Evolutionary conservation across 371 early-diverging fungal species (phyloP).

Genomic region (Mucor lusitanicus): DNA sequence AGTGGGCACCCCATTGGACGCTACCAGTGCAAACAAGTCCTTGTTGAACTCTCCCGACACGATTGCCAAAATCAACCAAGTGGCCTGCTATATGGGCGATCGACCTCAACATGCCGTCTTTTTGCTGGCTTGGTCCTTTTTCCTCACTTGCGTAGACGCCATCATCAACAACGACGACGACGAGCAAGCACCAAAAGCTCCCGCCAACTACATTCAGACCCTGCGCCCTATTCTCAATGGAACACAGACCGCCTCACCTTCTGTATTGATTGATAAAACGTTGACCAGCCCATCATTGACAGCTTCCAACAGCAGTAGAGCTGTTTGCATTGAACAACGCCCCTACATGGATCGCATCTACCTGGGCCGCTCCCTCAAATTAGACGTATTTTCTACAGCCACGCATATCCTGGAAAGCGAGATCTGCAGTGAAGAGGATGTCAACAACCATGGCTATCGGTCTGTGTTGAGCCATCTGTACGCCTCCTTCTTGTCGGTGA

Average conservation of each 20-base stretch:
- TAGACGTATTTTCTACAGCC: constrained; percentile 32
- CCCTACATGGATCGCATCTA: constrained; percentile 26
- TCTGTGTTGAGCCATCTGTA: constrained; percentile 23
- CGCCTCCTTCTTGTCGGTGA: constrained; percentile 32
- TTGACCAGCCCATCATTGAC: constrained; percentile 3
- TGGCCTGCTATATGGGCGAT: constrained; percentile 32
- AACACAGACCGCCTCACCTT: background rate
- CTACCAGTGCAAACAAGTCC: background rate
- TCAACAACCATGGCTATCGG: constrained; percentile 34
- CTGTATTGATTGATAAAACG: constrained; percentile 25
- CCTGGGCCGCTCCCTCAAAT: constrained; percentile 36
- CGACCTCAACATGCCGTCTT: constrained; percentile 29
- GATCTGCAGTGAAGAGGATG: constrained; percentile 34
- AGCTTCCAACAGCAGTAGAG: background rate
- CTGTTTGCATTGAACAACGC: constrained; percentile 21
- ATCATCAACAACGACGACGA: background rate
- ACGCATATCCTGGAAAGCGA: constrained; percentile 19
- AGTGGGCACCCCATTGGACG: constrained; percentile 4
- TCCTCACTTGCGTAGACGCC: constrained; percentile 27
- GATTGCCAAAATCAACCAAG: constrained; percentile 32
- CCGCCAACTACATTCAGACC: constrained; percentile 8
- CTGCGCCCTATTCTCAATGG: constrained; percentile 23
- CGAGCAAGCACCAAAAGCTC: background rate
- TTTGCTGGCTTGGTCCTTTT: constrained; percentile 47
- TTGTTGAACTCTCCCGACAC: constrained; percentile 24